These are phyloP conservation scores for Periglandula ipomoeae DNA, from an alignment of 2,329 filamentous ascomycete species.

Conservation along the genomic window DNA sequence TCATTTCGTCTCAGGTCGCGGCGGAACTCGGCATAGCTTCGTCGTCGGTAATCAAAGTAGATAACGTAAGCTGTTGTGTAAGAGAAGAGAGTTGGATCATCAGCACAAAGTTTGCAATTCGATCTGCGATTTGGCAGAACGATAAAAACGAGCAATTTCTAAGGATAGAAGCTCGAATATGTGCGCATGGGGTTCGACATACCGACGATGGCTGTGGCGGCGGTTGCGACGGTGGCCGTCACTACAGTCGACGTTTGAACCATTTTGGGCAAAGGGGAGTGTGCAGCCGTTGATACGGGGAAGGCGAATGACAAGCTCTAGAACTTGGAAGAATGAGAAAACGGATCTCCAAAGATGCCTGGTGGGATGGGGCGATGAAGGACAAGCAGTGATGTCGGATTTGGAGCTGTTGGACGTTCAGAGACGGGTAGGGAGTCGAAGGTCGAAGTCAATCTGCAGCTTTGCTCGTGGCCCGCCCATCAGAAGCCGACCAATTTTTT, in stretches of 20 bases:
- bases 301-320: background rate
- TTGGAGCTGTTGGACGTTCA: background rate
- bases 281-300: constrained; percentile 5
- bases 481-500: constrained; percentile 6
- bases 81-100: background rate
- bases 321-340: background rate
- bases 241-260: constrained; percentile 46
- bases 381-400: background rate
- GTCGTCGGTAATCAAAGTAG: constrained; percentile 61
- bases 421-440: background rate
- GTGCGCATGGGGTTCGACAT: constrained; percentile 15
- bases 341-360: background rate
- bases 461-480: constrained; percentile 4
- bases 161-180: background rate
- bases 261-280: constrained; percentile 19
- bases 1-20: constrained; percentile 64
- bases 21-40: constrained; percentile 55
- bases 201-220: constrained; percentile 53
- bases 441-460: constrained; percentile 2
- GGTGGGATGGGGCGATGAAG: background rate
- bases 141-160: background rate
- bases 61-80: constrained; percentile 46
- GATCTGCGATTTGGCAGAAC: background rate
- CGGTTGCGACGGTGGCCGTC: constrained; percentile 52
- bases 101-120: background rate